Evolutionary conservation across 2,329 filamentous ascomycete species (phyloP).

Genomic region (Trichoderma koningiopsis): DNA sequence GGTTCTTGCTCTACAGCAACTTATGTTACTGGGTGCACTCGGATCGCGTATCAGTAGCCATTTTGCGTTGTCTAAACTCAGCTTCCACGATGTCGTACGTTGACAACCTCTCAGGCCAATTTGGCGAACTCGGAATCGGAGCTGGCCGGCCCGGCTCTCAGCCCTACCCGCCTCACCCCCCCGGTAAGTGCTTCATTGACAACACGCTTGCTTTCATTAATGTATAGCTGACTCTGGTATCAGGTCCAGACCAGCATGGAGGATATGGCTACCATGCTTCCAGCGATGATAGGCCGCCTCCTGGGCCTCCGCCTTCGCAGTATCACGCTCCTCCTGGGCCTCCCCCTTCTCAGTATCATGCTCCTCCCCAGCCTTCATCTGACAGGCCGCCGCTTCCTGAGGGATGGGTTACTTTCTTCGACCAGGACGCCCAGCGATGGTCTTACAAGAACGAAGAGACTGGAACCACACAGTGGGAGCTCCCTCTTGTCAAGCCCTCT

Average conservation of each 20-base stretch:
- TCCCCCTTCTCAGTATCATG: conserved; percentile 24
- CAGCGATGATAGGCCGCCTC: conserved; percentile 29
- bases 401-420: neutral
- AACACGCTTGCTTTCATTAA: no score
- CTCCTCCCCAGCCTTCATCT: conserved; percentile 23
- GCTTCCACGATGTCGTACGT: conserved; percentile 14
- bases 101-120: conserved; percentile 15
- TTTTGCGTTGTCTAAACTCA: neutral
- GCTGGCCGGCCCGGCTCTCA: conserved; percentile 13
- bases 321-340: conserved; percentile 28
- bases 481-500: conserved; percentile 35
- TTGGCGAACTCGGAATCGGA: conserved; percentile 17
- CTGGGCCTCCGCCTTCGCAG: conserved; percentile 20
- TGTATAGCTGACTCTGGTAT: neutral
- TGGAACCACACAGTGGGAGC: neutral
- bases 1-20: neutral
- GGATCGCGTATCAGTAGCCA: neutral
- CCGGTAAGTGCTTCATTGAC: neutral
- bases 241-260: neutral
- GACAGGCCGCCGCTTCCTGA: neutral
- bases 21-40: neutral
- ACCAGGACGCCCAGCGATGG: neutral
- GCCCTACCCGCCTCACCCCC: conserved; percentile 16
- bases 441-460: neutral
- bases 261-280: conserved; percentile 31